Evolutionary conservation across 1,139 yeast genomes (phyloP), one percentile per base, ranked within the genome.

Genomic region (Geotrichum bryndzae): DNA sequence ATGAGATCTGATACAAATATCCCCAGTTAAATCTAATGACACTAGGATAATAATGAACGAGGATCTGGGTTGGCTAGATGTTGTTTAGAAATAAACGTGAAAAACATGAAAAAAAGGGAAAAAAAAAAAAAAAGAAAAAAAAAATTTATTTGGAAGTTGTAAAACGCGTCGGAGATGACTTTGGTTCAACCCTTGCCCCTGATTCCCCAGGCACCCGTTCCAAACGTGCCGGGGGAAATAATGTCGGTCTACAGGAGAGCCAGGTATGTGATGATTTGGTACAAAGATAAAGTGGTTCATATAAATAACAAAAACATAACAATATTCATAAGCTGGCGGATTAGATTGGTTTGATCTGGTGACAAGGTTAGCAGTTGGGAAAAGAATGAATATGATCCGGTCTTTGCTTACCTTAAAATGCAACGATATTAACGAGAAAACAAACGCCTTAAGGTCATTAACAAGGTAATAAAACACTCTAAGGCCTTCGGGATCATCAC

Each of bases 391-490:
- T n/a, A n/a, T 7, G 18, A 29, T 38, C 15, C n/a, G 15, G 52
- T 6, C 18, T 41, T 41, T 23, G 53, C 62, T 51, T 29, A 77
- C 74, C 68, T 80, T 79, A 69, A 78, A 80, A 66, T 80, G 81
- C 53, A 80, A 68, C 0, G 78, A 74, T 25, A 79, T 78, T 31
- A 80, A 66, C 1, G 82, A 78, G 63, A 79, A 79, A 1, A 79
- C 69, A 25, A 80, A 63, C 2, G 81, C 81, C 64, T 79, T 79
- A 51, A 80, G 65, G 66, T 80, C 82, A 60, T 78, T 81, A 0
- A 77, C 74, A 46, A 79, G 70, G 62, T 77, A 80, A 64, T 80
- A 79, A 63, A 79, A 80, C 10, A 76, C 80, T 56, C 80, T 69
- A 29, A 80, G 65, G 0, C 82, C 82, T 53, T 77, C 80, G 0